Conservation (phyloP, 2,329 filamentous ascomycete genomes). For the Verticillium nubilum region DNA sequence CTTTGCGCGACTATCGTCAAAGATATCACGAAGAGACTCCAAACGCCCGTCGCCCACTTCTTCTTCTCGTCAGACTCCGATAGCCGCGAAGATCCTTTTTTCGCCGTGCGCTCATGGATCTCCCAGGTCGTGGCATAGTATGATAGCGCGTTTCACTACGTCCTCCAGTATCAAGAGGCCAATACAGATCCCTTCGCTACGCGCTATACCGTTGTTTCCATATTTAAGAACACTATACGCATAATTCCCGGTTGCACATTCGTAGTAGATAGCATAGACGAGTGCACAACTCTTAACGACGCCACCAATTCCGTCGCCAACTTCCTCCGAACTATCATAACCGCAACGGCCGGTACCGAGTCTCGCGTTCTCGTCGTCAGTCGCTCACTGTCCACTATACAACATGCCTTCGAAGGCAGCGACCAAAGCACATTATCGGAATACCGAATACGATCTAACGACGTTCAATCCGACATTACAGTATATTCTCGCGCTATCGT, state of each 20-base stretch:
- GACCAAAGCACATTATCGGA: conserved; percentile 2
- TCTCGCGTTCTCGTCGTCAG: conserved; percentile 19
- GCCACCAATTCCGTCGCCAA: not conserved
- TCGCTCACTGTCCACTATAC: conserved; percentile 18
- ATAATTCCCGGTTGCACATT: conserved; percentile 14
- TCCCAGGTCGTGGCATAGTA: conserved; percentile 12
- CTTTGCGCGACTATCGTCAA: conserved; percentile 22
- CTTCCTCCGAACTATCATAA: conserved; percentile 14
- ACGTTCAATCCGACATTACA: conserved; percentile 18
- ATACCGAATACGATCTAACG: conserved; percentile 11
- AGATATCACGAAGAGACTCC: conserved; percentile 4
- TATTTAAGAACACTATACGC: conserved; percentile 13
- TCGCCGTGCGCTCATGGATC: conserved; percentile 23
- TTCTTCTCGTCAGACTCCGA: conserved; percentile 24
- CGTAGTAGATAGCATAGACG: conserved; percentile 27
- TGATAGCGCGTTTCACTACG: conserved; percentile 10
- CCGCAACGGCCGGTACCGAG: conserved; percentile 1
- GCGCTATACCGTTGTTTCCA: conserved; percentile 4
- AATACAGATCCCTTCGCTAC: conserved; percentile 9
- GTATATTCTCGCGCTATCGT: conserved; percentile 20
- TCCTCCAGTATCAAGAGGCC: not conserved
- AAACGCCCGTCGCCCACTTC: conserved; percentile 17
- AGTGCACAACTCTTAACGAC: conserved; percentile 15
- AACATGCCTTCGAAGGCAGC: conserved; percentile 8
- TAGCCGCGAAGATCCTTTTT: conserved; percentile 17